These are phyloP conservation scores for Penicillium olsonii DNA, from an alignment of 2,329 filamentous ascomycete genomes.

Conservation along the genomic window DNA sequence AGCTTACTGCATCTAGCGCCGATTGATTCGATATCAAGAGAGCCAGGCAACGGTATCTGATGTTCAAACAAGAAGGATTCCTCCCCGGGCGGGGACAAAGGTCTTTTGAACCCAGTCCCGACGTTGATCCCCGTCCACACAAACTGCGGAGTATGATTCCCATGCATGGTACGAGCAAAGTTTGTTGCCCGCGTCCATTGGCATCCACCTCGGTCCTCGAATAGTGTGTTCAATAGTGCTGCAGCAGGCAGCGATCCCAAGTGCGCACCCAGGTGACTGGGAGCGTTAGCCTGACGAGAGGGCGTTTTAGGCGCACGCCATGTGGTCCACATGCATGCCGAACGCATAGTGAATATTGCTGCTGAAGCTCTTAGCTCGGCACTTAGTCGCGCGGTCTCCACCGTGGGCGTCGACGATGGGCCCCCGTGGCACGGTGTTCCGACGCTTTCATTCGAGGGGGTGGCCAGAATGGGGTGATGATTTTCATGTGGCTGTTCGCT, in stretches of 20 bases:
- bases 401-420: slow-evolving; percentile 11
- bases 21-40: background rate
- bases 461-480: slow-evolving; percentile 5
- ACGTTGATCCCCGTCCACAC: background rate
- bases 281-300: background rate
- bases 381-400: slow-evolving; percentile 9
- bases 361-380: slow-evolving; percentile 11
- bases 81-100: slow-evolving; percentile 6
- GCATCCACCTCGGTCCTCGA: slow-evolving; percentile 7
- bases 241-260: slow-evolving; percentile 11
- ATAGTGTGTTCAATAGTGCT: slow-evolving; percentile 24
- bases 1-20: slow-evolving; percentile 3
- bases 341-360: slow-evolving; percentile 10
- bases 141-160: slow-evolving; percentile 11
- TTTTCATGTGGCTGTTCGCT: slow-evolving; percentile 12
- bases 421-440: slow-evolving; percentile 2
- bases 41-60: background rate
- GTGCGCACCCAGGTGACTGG: background rate
- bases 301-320: slow-evolving; percentile 6
- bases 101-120: slow-evolving; percentile 12
- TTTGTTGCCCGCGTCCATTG: background rate
- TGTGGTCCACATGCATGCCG: slow-evolving; percentile 8
- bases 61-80: slow-evolving; percentile 1
- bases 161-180: slow-evolving; percentile 9
- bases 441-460: background rate